A percentile compares a stretch with the other conserved stretches of the same genome.
Conservation (phyloP, 2,329 filamentous ascomycete species). For the Aspergillus luchuensis region DNA sequence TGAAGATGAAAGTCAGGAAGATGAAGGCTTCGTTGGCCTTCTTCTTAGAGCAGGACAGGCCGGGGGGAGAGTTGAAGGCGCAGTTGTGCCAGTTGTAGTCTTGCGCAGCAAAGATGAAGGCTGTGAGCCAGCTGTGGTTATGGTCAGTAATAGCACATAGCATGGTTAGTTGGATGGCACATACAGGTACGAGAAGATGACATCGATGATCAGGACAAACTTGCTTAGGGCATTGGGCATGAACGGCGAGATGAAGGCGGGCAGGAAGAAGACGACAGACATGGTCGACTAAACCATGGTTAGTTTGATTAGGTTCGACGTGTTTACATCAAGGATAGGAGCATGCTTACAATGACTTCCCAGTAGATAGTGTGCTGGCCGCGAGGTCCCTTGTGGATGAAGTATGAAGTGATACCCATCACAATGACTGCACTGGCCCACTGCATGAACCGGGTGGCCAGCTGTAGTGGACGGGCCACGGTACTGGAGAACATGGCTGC, state of each 20-base stretch:
- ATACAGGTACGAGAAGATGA: slow-evolving; percentile 51
- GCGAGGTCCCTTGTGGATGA: slow-evolving; percentile 36
- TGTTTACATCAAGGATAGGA: background rate
- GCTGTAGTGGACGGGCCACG: slow-evolving; percentile 35
- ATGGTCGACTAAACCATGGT: slow-evolving; percentile 29
- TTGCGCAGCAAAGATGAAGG: slow-evolving; percentile 52
- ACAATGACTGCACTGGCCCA: slow-evolving; percentile 46
- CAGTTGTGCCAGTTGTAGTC: slow-evolving; percentile 45
- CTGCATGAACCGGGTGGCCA: slow-evolving; percentile 34
- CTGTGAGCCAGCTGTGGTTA: slow-evolving; percentile 46
- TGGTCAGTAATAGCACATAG: background rate
- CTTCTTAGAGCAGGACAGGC: slow-evolving; percentile 40
- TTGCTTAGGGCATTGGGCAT: slow-evolving; percentile 38
- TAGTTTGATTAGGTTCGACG: background rate
- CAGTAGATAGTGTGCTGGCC: slow-evolving; percentile 42
- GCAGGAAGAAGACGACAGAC: slow-evolving; percentile 47
- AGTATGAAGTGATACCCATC: slow-evolving; percentile 45
- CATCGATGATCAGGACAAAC: slow-evolving; percentile 44
- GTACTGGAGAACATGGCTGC: slow-evolving; percentile 27
- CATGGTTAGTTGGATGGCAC: slow-evolving; percentile 5
- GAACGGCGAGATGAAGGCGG: slow-evolving; percentile 46
- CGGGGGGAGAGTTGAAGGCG: slow-evolving; percentile 34
- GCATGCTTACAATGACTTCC: slow-evolving; percentile 43
- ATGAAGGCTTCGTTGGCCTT: slow-evolving; percentile 47
- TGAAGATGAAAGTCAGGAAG: slow-evolving; percentile 50